Percentiles rank a stretch among this genome's conserved stretches.
Evolutionary conservation across 2,329 filamentous ascomycete genomes (phyloP).

Genomic region (Fusarium transvaalense): DNA sequence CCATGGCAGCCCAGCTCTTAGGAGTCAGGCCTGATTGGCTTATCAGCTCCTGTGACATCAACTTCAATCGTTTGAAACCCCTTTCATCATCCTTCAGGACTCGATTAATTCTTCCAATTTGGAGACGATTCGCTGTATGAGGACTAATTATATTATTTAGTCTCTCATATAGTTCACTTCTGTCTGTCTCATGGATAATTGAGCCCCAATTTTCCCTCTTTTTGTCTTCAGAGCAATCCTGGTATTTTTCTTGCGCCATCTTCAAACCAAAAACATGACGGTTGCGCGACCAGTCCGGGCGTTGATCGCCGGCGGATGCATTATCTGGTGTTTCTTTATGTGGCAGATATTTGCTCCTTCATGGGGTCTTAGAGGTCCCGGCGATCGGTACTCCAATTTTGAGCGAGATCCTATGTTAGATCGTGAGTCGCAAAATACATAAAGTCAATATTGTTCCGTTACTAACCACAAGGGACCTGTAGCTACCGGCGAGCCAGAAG

Average conservation of each 20-base stretch:
- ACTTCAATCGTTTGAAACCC: conserved; percentile 41
- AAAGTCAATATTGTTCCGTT: not conserved
- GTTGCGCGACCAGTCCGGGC: conserved; percentile 87
- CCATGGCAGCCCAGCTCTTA: not conserved
- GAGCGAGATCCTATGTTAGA: conserved; percentile 88
- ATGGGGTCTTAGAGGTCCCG: conserved; percentile 57
- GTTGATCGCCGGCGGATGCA: conserved; percentile 76
- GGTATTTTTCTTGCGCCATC: conserved; percentile 11
- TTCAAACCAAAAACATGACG: conserved; percentile 71
- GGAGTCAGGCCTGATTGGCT: conserved; percentile 36
- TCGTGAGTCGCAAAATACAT: conserved; percentile 67
- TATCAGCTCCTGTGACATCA: conserved; percentile 38
- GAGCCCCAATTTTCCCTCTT: conserved; percentile 14
- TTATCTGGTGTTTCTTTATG: conserved; percentile 83
- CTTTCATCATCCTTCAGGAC: conserved; percentile 32
- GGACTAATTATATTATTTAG: not conserved
- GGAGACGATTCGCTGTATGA: conserved; percentile 2
- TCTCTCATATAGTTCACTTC: not conserved
- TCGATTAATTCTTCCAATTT: conserved; percentile 5
- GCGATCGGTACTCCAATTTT: conserved; percentile 66
- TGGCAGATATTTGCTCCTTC: conserved; percentile 77
- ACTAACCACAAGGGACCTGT: conserved; percentile 37
- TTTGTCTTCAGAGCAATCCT: conserved; percentile 26
- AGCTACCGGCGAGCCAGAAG: conserved; percentile 88
- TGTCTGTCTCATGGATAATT: conserved; percentile 37